These are phyloP conservation scores for Cicer cuneatum DNA, from an alignment of 306 rosid species.

Conservation along the genomic window DNA sequence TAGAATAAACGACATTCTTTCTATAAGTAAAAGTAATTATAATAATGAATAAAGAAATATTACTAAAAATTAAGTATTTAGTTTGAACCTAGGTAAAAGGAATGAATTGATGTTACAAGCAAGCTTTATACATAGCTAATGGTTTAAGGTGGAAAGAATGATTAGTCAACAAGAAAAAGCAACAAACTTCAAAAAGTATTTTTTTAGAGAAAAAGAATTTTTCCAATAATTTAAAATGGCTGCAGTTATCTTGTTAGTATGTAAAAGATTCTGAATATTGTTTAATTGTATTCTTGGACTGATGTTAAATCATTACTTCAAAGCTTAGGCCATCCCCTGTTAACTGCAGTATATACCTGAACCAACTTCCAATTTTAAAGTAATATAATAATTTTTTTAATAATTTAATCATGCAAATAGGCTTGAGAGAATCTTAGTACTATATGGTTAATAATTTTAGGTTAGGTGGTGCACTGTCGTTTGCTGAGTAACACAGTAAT, in stretches of 20 bases:
- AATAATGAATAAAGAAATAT: too few species aligned
- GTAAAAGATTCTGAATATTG: conserved; percentile 44
- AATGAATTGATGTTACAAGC: conserved; percentile 24
- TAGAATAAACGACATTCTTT: too few species aligned
- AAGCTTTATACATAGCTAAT: conserved; percentile 3
- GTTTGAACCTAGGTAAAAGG: conserved; percentile 4
- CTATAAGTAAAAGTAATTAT: too few species aligned
- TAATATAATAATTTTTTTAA: conserved; percentile 9
- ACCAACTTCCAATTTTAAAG: conserved; percentile 37
- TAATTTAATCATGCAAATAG: conserved; percentile 18
- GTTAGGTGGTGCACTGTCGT: conserved; percentile 39
- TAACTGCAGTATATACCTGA: conserved; percentile 43
- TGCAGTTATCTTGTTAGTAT: conserved; percentile 42
- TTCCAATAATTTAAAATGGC: conserved; percentile 30
- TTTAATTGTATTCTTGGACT: conserved; percentile 41
- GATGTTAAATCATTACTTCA: conserved; percentile 19
- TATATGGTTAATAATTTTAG: conserved; percentile 35
- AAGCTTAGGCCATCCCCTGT: conserved; percentile 31
- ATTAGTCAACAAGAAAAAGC: conserved; percentile 29
- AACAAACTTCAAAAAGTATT: background rate
- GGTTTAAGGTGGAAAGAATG: conserved; percentile 28
- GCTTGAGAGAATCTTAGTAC: conserved; percentile 34
- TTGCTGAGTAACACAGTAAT: conserved; percentile 12
- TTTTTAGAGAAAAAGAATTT: background rate
- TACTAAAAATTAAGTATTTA: too few species aligned